Percentiles rank a stretch among this genome's conserved stretches.
These are phyloP conservation scores for Aspergillus intermedius DNA, from an alignment of 2,329 filamentous ascomycete genomes.

Conservation along the genomic window DNA sequence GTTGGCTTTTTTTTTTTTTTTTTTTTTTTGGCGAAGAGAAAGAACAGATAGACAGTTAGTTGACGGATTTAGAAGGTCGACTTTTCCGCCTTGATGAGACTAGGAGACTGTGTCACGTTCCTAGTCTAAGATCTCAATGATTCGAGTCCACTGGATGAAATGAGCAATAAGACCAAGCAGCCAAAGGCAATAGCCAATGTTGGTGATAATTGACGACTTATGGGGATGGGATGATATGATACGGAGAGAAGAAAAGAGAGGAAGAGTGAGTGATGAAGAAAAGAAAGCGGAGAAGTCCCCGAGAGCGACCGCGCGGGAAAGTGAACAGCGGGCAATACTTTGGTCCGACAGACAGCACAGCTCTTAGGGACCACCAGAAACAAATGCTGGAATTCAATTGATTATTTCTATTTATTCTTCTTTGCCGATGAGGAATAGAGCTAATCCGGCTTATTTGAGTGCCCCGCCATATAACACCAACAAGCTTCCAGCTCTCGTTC, in stretches of 20 bases:
- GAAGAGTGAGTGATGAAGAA: conserved; percentile 11
- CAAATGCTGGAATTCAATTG: neutral
- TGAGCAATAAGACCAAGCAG: neutral
- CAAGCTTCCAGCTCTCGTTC: neutral
- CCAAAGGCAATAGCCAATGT: neutral
- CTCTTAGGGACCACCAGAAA: neutral
- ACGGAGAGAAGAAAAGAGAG: conserved; percentile 7
- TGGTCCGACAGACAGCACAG: neutral
- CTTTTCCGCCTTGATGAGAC: neutral
- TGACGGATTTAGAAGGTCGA: neutral
- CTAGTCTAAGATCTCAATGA: neutral
- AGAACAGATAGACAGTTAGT: neutral
- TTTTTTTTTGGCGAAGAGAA: neutral
- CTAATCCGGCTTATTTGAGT: neutral
- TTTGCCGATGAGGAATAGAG: neutral
- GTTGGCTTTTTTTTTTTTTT: conserved; percentile 17
- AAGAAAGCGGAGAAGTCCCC: conserved; percentile 17
- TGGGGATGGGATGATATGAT: neutral
- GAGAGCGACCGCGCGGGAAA: conserved; percentile 6
- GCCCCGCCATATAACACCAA: neutral
- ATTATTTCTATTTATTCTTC: neutral
- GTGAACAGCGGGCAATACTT: neutral
- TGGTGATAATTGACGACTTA: neutral
- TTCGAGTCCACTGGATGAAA: neutral
- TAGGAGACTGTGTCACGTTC: neutral